Evolutionary conservation across 306 rosid genomes (phyloP).

Genomic region (Cucurbita pepo): DNA sequence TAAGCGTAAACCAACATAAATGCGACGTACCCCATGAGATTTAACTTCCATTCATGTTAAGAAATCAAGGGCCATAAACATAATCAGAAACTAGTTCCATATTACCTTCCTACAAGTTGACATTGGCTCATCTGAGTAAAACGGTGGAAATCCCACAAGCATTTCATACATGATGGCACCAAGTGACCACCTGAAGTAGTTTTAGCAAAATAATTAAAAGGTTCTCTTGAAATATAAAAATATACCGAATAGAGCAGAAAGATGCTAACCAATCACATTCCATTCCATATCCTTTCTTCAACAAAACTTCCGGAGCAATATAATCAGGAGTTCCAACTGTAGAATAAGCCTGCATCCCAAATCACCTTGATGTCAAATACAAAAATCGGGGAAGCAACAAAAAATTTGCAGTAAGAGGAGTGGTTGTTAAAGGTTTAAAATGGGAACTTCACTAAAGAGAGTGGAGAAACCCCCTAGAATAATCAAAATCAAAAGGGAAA

Average conservation of each 20-base stretch:
- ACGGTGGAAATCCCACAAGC: constrained; percentile 97
- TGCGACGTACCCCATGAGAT: not conserved
- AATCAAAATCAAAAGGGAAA: not conserved
- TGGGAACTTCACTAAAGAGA: not conserved
- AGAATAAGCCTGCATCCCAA: constrained; percentile 70
- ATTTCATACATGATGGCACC: constrained; percentile 99
- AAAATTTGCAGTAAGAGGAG: not conserved
- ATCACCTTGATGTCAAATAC: not conserved
- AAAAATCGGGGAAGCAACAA: not conserved
- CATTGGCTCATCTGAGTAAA: constrained; percentile 96
- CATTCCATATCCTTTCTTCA: constrained; percentile 99
- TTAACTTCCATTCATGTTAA: not conserved
- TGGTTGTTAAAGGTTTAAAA: not conserved
- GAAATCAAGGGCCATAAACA: not conserved
- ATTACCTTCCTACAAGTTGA: constrained; percentile 94
- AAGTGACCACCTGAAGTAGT: constrained; percentile 76
- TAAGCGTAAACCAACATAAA: not conserved
- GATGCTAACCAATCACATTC: constrained; percentile 84
- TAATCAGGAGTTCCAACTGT: constrained; percentile 98
- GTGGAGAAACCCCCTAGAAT: not conserved
- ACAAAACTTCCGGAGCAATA: constrained; percentile 94
- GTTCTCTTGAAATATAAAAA: constrained; percentile 4
- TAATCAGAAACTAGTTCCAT: constrained; percentile 4
- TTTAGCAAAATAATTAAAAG: constrained; percentile 17
- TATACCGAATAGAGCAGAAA: constrained; percentile 1